Percentiles rank a stretch among this genome's conserved stretches.
Conservation (phyloP, 2,329 filamentous ascomycete genomes). For the Scedosporium minutisporum region DNA sequence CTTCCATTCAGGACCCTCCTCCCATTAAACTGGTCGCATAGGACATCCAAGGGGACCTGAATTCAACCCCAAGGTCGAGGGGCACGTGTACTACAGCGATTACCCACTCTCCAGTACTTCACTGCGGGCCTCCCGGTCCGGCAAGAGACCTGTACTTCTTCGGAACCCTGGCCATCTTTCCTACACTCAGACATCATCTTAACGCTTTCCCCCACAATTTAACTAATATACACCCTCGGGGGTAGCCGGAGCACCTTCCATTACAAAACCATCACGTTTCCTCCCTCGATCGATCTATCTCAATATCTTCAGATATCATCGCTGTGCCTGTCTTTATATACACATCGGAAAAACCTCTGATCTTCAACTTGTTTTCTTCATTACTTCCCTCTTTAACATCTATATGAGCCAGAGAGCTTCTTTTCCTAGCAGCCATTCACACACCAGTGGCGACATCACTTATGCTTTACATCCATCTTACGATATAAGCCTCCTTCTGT, state of each 20-base stretch:
- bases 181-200: background rate
- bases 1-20: background rate
- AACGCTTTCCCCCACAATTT: background rate
- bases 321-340: background rate
- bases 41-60: background rate
- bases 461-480: too few relatives aligned
- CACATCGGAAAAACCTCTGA: background rate
- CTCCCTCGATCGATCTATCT: background rate
- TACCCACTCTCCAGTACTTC: background rate
- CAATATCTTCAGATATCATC: background rate
- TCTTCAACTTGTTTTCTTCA: background rate
- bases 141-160: background rate
- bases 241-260: background rate
- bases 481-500: background rate
- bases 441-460: too few relatives aligned
- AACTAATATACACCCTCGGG: background rate
- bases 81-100: background rate
- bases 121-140: background rate
- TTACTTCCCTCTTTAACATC: background rate
- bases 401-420: background rate
- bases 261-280: slow-evolving; percentile 4
- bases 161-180: slow-evolving; percentile 1
- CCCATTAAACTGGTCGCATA: background rate
- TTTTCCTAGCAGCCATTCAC: too few relatives aligned
- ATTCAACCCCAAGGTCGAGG: background rate